Percentiles rank a stretch among this genome's conserved stretches.
These are phyloP conservation scores for Microstegium vimineum DNA, from an alignment of 176 grass and related monocot genomes.

Conservation along the genomic window DNA sequence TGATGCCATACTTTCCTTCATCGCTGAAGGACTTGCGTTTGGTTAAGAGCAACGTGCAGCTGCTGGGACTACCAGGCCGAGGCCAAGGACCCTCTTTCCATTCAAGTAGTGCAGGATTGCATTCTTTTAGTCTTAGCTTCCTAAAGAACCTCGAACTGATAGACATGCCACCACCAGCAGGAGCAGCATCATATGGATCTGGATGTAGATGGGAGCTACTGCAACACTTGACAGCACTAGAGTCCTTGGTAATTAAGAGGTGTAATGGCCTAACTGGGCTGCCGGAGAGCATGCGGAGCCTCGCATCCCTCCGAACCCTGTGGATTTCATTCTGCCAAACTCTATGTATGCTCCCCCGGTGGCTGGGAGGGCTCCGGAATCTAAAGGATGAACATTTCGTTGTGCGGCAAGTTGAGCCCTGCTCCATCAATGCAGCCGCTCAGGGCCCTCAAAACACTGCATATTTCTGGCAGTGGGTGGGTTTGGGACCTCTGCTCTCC, in stretches of 20 bases:
- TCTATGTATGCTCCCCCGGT: too few species aligned
- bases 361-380: too few species aligned
- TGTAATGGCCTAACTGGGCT: not conserved
- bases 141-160: accelerated
- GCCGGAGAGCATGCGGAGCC: too few species aligned
- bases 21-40: not conserved
- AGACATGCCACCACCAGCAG: not conserved
- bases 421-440: too few species aligned
- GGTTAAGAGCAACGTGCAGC: not conserved
- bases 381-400: too few species aligned
- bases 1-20: not conserved
- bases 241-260: not conserved
- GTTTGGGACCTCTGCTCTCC: not conserved
- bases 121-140: not conserved
- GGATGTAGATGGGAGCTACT: not conserved
- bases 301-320: too few species aligned
- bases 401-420: too few species aligned
- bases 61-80: not conserved
- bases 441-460: too few species aligned
- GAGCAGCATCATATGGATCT: not conserved
- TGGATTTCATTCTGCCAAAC: too few species aligned
- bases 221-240: not conserved
- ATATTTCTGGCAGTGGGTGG: too few species aligned
- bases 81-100: not conserved
- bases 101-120: too few species aligned